phyloP scores from a whole-genome alignment of 2,329 filamentous ascomycete species.

The Paecilomyces niveus region DNA sequence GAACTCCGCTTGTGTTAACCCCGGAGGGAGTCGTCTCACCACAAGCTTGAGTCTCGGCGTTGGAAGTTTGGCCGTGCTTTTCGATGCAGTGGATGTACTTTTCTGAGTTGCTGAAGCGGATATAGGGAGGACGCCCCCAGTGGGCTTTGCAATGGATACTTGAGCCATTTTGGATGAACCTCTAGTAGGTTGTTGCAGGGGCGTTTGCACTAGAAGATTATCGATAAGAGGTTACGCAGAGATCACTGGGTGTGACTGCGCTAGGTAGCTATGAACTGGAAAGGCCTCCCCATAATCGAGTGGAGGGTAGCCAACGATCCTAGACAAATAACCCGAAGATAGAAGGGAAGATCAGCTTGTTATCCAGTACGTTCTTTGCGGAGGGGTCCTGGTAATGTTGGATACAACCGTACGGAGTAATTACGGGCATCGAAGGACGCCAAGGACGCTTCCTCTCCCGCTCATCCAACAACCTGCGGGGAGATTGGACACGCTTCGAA shows the following conservation, averaged over 20 bases:
- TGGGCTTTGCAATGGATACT: slow-evolving; percentile 19
- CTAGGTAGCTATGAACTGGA: background rate
- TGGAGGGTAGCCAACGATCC: background rate
- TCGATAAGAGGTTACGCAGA: background rate
- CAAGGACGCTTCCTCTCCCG: slow-evolving; percentile 7
- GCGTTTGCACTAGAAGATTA: background rate
- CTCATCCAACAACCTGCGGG: slow-evolving; percentile 4
- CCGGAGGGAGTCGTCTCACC: slow-evolving; percentile 77
- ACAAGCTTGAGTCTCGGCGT: slow-evolving; percentile 72
- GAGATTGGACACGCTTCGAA: background rate
- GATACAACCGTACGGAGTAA: background rate
- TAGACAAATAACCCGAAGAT: background rate
- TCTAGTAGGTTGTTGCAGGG: background rate
- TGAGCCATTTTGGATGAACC: slow-evolving; percentile 19
- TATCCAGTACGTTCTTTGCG: background rate
- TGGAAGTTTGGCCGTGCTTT: slow-evolving; percentile 38
- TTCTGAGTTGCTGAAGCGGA: slow-evolving; percentile 40
- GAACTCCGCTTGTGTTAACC: slow-evolving; percentile 74
- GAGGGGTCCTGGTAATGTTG: background rate
- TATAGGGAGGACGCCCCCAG: slow-evolving; percentile 50
- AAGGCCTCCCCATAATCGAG: background rate
- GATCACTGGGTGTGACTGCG: background rate
- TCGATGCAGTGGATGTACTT: slow-evolving; percentile 38
- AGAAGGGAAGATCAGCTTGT: background rate
- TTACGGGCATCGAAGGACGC: slow-evolving; percentile 9